A percentile compares a stretch with the other conserved stretches of the same genome.
phyloP scores from a whole-genome alignment of 2,329 filamentous ascomycete species.

The Epichloe hybrida region DNA sequence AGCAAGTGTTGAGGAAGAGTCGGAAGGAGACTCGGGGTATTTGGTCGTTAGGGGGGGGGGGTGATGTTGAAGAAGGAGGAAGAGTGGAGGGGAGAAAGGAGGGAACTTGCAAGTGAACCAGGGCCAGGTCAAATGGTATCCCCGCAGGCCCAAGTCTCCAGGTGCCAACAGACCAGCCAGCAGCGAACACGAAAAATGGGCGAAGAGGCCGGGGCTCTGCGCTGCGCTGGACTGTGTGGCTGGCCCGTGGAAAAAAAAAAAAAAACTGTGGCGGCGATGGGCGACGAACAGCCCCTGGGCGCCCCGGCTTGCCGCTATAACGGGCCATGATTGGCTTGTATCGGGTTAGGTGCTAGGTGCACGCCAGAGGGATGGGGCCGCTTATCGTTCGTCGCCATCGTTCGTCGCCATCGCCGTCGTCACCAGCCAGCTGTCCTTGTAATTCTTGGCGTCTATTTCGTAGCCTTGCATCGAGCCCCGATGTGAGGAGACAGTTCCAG shows the following conservation, averaged over 20 bases:
- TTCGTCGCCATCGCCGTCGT: slow-evolving; percentile 5
- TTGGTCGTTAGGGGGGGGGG: slow-evolving; percentile 10
- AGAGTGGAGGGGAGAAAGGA: slow-evolving; percentile 21
- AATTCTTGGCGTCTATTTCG: background rate
- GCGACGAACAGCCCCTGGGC: slow-evolving; percentile 14
- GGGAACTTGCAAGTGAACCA: slow-evolving; percentile 8
- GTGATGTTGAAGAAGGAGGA: slow-evolving; percentile 19
- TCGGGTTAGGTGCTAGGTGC: slow-evolving; percentile 10
- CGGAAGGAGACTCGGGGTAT: slow-evolving; percentile 10
- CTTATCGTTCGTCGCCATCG: background rate
- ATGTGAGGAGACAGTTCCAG: background rate
- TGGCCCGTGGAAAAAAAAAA: no score
- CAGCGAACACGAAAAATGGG: background rate
- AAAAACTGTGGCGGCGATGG: background rate
- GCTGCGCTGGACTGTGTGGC: background rate
- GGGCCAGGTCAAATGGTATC: background rate
- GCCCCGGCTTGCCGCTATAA: slow-evolving; percentile 17
- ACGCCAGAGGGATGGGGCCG: slow-evolving; percentile 1
- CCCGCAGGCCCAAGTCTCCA: background rate
- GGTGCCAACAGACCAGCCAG: background rate
- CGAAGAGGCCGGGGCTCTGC: background rate
- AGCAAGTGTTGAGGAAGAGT: slow-evolving; percentile 9
- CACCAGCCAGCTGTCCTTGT: background rate
- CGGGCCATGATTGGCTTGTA: slow-evolving; percentile 20
- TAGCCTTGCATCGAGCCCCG: background rate